Conservation (phyloP, 176 grass and related monocot species). For the Alopecurus myosuroides region DNA sequence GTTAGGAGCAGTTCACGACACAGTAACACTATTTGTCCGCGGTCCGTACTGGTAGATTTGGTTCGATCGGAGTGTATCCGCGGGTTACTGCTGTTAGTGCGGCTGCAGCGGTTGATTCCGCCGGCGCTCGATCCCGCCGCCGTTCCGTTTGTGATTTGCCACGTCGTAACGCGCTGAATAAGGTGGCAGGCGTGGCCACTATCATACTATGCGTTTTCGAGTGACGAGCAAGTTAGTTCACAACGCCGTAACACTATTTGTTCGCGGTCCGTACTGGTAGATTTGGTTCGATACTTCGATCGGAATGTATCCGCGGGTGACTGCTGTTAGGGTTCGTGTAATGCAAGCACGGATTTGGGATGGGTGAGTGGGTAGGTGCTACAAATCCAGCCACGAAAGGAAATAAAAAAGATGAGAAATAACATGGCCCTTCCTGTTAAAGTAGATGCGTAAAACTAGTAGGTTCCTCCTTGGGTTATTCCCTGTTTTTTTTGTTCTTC, state of each 20-base stretch:
- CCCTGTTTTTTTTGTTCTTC: not conserved
- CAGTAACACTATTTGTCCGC: not conserved
- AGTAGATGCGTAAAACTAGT: not conserved
- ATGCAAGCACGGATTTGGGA: not conserved
- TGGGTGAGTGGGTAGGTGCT: not conserved
- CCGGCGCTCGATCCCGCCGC: not conserved
- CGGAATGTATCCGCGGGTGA: not conserved
- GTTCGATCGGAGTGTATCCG: not conserved
- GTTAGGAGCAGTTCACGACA: not conserved
- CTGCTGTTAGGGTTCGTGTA: not conserved
- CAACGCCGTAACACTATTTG: not conserved
- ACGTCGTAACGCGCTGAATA: not conserved
- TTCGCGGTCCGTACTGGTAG: not conserved
- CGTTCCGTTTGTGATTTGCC: not conserved
- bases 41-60: not conserved
- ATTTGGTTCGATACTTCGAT: conserved; percentile 6
- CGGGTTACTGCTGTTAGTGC: not conserved
- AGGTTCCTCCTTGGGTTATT: not conserved
- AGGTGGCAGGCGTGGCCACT: not conserved
- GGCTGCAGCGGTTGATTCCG: not conserved
- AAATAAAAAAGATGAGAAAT: not conserved
- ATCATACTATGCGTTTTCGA: not conserved
- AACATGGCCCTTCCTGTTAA: not conserved
- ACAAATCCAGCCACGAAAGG: not conserved
- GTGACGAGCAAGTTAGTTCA: not conserved